These are phyloP conservation scores for Plantago major DNA, from an alignment of 257 asterid species.

Conservation along the genomic window DNA sequence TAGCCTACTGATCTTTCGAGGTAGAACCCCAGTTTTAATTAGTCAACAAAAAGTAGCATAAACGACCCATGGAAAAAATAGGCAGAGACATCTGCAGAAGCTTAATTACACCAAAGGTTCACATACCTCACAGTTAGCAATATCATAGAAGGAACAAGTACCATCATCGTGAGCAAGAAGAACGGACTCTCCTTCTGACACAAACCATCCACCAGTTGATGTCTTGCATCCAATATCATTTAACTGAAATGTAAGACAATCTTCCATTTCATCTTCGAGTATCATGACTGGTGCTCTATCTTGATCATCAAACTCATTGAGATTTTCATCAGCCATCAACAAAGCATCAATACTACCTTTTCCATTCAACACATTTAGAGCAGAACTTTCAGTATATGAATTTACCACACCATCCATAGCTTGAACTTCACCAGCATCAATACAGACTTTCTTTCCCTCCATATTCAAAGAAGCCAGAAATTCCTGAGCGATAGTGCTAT, in stretches of 20 bases:
- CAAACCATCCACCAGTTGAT: constrained; percentile 90
- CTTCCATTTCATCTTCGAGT: constrained; percentile 54
- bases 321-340: constrained; percentile 57
- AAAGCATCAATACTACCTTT: constrained; percentile 34
- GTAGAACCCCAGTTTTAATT: background rate
- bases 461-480: constrained; percentile 37
- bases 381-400: constrained; percentile 25
- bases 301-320: constrained; percentile 59
- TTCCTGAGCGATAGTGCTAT: constrained; percentile 40
- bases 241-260: constrained; percentile 29
- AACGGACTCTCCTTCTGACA: constrained; percentile 79
- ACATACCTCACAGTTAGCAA: constrained; percentile 66
- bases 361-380: constrained; percentile 22
- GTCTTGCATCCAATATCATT: constrained; percentile 60
- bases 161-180: constrained; percentile 78
- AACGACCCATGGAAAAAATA: background rate
- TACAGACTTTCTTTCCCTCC: constrained; percentile 25
- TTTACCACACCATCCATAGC: constrained; percentile 41
- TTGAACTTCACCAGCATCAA: constrained; percentile 37
- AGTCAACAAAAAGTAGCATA: background rate
- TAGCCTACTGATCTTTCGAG: background rate
- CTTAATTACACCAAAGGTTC: background rate
- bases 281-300: constrained; percentile 44
- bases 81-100: background rate
- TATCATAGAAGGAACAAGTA: constrained; percentile 71